phyloP scores from a whole-genome alignment of 441 rosid species.

The Mallotus japonicus region DNA sequence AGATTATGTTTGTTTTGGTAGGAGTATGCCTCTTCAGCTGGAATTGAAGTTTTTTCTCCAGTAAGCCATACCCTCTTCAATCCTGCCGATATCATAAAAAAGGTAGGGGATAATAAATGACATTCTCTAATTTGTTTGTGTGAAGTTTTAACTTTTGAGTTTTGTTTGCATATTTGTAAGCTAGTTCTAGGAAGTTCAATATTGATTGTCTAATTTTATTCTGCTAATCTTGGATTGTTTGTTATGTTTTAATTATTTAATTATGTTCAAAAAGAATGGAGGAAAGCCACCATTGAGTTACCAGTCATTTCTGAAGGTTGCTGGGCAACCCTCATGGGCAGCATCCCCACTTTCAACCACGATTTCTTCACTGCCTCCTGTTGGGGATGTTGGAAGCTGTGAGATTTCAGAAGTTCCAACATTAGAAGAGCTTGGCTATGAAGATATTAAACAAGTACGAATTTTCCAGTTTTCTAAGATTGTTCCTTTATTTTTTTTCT shows the following conservation, averaged over 20 bases:
- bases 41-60: constrained; percentile 79
- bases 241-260: constrained; percentile 11
- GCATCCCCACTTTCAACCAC: constrained; percentile 45
- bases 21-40: constrained; percentile 62
- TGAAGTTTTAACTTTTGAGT: not conserved
- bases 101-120: constrained; percentile 38
- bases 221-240: constrained; percentile 12
- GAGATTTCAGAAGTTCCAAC: constrained; percentile 65
- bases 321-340: constrained; percentile 78
- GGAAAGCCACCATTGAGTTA: constrained; percentile 82
- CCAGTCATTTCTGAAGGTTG: constrained; percentile 84
- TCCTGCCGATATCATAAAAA: constrained; percentile 63
- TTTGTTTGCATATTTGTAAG: not conserved
- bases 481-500: not conserved
- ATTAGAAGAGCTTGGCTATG: constrained; percentile 67
- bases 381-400: constrained; percentile 58
- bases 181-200: not conserved
- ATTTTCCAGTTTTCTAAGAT: constrained; percentile 1
- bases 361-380: constrained; percentile 61
- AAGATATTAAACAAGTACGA: constrained; percentile 49
- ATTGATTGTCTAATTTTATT: not conserved
- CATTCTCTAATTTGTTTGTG: not conserved
- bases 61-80: constrained; percentile 88
- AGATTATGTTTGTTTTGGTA: constrained; percentile 25
- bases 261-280: constrained; percentile 49